phyloP scores from a whole-genome alignment of 805 yeast species.

The Metahyphopichia silvanorum region DNA sequence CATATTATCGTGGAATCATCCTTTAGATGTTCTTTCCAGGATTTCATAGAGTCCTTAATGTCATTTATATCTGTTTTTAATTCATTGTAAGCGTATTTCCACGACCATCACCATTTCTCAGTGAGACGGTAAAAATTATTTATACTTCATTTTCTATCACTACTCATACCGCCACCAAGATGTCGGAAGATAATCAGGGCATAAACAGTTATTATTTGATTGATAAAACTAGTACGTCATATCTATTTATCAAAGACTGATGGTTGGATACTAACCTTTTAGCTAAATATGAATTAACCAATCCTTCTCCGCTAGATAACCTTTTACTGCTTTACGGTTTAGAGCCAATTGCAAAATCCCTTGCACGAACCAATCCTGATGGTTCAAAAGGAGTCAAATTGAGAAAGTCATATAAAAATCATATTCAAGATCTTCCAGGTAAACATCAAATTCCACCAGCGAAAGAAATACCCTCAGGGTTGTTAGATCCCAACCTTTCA shows the following conservation, averaged over 20 bases:
- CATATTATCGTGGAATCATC: no score
- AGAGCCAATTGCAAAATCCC: slow-evolving; percentile 64
- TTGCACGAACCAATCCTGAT: slow-evolving; percentile 83
- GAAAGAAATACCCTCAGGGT: slow-evolving; percentile 31
- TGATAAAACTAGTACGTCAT: slow-evolving; percentile 17
- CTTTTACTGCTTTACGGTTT: slow-evolving; percentile 68
- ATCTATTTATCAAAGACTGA: slow-evolving; percentile 2
- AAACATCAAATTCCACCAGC: slow-evolving; percentile 61
- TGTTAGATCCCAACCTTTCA: slow-evolving; percentile 35
- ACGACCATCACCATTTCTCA: no score
- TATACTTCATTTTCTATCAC: neutral
- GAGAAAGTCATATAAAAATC: slow-evolving; percentile 92
- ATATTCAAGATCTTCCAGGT: slow-evolving; percentile 82
- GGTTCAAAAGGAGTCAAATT: slow-evolving; percentile 91
- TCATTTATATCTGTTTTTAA: no score
- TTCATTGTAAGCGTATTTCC: no score
- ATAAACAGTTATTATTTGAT: slow-evolving; percentile 25
- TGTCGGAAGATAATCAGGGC: slow-evolving; percentile 5
- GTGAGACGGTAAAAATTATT: no score
- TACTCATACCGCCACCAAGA: neutral
- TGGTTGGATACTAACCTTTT: slow-evolving; percentile 9
- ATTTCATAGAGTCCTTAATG: no score
- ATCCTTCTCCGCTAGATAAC: slow-evolving; percentile 73
- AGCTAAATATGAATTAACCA: slow-evolving; percentile 40
- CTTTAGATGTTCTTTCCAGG: no score